phyloP scores from a whole-genome alignment of 2,329 filamentous ascomycete species.

The Calcarisporium arbuscula region DNA sequence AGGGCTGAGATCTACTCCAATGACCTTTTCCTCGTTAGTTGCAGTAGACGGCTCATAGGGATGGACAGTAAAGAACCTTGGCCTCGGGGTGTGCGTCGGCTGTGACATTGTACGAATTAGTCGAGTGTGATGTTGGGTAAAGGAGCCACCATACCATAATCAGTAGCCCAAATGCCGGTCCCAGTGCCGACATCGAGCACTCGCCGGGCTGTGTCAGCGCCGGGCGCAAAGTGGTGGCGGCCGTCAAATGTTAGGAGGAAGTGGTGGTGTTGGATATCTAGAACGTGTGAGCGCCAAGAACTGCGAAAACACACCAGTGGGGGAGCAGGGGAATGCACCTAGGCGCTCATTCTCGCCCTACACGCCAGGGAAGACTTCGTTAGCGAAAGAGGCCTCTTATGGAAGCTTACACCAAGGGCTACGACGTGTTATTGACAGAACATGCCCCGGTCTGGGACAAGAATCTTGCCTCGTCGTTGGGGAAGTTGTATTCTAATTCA shows the following conservation, averaged over 20 bases:
- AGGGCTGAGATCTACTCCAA: slow-evolving; percentile 36
- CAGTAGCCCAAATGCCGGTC: slow-evolving; percentile 40
- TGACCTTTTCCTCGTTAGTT: slow-evolving; percentile 15
- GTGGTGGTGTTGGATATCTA: slow-evolving; percentile 30
- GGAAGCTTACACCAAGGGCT: neutral
- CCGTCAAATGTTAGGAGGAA: slow-evolving; percentile 25
- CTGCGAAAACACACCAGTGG: neutral
- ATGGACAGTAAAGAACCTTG: slow-evolving; percentile 10
- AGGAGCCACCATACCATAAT: slow-evolving; percentile 26
- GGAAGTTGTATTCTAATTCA: slow-evolving; percentile 20
- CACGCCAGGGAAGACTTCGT: neutral
- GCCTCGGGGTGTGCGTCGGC: slow-evolving; percentile 24
- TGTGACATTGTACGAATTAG: slow-evolving; percentile 9
- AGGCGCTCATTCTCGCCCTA: slow-evolving; percentile 25
- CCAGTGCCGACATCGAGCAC: slow-evolving; percentile 44
- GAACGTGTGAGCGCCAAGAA: neutral
- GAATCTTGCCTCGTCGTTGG: slow-evolving; percentile 23
- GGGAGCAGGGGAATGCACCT: slow-evolving; percentile 11
- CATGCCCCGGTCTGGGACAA: too few relatives aligned
- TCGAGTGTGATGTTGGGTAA: neutral
- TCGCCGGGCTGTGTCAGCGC: slow-evolving; percentile 15
- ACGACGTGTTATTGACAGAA: neutral
- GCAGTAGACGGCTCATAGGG: accelerated
- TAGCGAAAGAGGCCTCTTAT: slow-evolving; percentile 1
- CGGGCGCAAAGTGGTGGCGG: slow-evolving; percentile 21